Evolutionary conservation across 768 basidiomycete species (phyloP), one percentile per base, ranked within the genome.

Genomic region (Mycena vulgaris): DNA sequence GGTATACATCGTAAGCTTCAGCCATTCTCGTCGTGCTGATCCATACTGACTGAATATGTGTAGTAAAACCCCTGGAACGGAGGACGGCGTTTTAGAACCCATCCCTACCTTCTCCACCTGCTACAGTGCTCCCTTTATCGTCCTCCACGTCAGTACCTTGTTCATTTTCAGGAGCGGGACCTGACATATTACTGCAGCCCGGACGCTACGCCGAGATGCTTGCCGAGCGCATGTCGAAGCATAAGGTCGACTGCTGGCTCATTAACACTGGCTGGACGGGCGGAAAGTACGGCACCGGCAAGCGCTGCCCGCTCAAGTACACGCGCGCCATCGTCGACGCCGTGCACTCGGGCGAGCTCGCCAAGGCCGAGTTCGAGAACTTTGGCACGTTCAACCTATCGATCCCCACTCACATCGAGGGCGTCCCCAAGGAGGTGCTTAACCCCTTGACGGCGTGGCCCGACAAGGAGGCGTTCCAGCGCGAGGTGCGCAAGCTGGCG

Each of bases 41-140:
- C 30, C 13, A 66, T 53, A 59, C 76, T 76, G 77, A 62, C 80
- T 77, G 39, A n/a, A 42, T 28, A 63, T 55, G 55, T 21, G 9
- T n/a, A 93, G 92, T 74, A 99, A 99, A 89, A 99, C 97, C 2
- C 97, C 97, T n/a, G 97, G 97, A 63, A 99, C 97, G 5, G 97
- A 99, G 80, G 97, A 98, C 77, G 97, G 97, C 79, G 94, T 99
- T 31, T 88, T 98, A 51, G 98, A 99, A 81, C 98, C 98, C 68
- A 97, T 97, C 72, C 98, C 98, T 27, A 99, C 98, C 47, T 99
- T 99, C 90, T 98, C 96, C 23, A 98, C 97, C 35, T 99, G 98
- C 83, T 99, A 98, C 89, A 94, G 93, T 75, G 96, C 97, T 47
- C 98, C 98, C n/a, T 99, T 99, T 89, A 98, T 99, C 80, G 93